Percentiles rank a stretch among this genome's conserved stretches.
Evolutionary conservation across 2,329 filamentous ascomycete genomes (phyloP).

Genomic region (Ceratocystis cacaofunesta): DNA sequence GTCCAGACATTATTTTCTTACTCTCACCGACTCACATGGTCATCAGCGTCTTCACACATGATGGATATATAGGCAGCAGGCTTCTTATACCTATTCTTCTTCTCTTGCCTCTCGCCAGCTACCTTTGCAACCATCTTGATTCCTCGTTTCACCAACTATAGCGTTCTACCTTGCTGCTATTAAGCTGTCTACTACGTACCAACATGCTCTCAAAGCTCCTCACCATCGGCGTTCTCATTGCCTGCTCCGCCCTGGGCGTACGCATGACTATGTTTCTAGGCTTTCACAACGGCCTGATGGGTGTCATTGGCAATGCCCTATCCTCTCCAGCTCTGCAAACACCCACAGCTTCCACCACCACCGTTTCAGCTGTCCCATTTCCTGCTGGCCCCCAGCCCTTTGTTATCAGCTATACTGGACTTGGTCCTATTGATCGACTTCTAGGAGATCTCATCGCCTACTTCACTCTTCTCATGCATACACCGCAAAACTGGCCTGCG

Average conservation of each 20-base stretch:
- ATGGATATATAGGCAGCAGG: too few relatives aligned
- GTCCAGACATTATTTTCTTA: too few relatives aligned
- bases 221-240: neutral
- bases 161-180: too few relatives aligned
- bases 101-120: neutral
- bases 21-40: too few relatives aligned
- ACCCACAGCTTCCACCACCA: neutral
- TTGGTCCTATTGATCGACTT: slow-evolving; percentile 4
- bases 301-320: neutral
- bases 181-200: neutral
- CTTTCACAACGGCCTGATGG: slow-evolving; percentile 11
- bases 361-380: neutral
- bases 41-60: too few relatives aligned
- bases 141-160: neutral
- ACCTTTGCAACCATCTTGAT: neutral
- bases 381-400: slow-evolving; percentile 10
- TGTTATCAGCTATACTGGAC: neutral
- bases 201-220: slow-evolving; percentile 3
- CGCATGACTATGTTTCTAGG: slow-evolving; percentile 2
- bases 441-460: slow-evolving; percentile 7
- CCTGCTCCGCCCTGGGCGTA: neutral
- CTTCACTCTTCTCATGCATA: slow-evolving; percentile 9
- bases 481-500: neutral
- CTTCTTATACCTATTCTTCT: neutral
- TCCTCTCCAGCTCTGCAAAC: neutral